Percentiles rank a stretch among this genome's conserved stretches.
Evolutionary conservation across 352 stramenopile species (phyloP).

Genomic region (Globisporangium acanthophoron): DNA sequence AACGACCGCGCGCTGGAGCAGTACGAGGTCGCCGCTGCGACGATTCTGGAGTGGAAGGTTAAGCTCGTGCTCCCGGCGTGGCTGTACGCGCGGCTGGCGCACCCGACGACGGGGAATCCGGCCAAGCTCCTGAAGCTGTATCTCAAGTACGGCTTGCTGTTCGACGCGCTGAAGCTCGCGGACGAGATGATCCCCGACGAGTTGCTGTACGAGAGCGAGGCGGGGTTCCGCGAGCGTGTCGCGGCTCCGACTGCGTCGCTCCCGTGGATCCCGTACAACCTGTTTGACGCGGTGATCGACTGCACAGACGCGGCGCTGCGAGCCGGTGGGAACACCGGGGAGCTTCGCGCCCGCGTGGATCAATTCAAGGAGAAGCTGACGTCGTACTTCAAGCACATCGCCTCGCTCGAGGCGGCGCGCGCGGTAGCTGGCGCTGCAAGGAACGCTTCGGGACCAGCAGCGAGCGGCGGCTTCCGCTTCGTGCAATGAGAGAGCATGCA

Average conservation of each 20-base stretch:
- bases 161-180: constrained; percentile 59
- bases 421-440: constrained; percentile 37
- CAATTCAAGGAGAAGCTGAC: constrained; percentile 33
- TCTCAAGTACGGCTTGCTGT: constrained; percentile 50
- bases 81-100: constrained; percentile 39
- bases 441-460: constrained; percentile 11
- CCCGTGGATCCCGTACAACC: constrained; percentile 65
- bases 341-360: constrained; percentile 27
- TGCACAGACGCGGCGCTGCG: constrained; percentile 32
- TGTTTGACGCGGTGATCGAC: constrained; percentile 59
- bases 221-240: constrained; percentile 31
- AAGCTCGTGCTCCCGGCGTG: constrained; percentile 60
- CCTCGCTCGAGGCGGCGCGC: constrained; percentile 46
- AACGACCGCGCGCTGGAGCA: constrained; percentile 13
- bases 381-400: constrained; percentile 48
- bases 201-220: constrained; percentile 32
- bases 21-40: constrained; percentile 51
- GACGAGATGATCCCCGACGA: constrained; percentile 32
- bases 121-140: constrained; percentile 53
- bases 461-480: constrained; percentile 8
- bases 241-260: constrained; percentile 19
- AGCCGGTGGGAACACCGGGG: constrained; percentile 5
- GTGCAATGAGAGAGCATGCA: background rate
- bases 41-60: constrained; percentile 55
- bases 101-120: constrained; percentile 35